Evolutionary conservation across 495 filamentous ascomycete genomes (phyloP).

Genomic region (Cladorrhinum samala): DNA sequence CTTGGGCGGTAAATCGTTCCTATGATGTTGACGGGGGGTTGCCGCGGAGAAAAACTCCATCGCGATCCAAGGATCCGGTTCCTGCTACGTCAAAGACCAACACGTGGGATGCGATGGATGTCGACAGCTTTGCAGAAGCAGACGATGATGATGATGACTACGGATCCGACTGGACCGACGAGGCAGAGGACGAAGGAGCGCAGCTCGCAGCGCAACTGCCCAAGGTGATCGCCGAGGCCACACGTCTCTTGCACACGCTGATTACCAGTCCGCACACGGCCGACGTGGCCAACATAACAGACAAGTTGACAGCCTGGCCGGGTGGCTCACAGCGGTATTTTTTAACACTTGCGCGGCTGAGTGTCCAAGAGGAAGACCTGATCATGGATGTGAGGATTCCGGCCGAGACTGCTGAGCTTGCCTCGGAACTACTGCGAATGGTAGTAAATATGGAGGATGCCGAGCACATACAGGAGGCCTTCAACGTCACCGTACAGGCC

Average conservation of each 20-base stretch:
- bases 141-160: not conserved
- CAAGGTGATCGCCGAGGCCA: conserved; percentile 23
- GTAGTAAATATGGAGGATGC: conserved; percentile 41
- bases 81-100: no score
- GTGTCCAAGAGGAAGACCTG: conserved; percentile 40
- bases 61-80: not conserved
- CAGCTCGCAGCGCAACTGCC: conserved; percentile 6
- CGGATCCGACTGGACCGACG: not conserved
- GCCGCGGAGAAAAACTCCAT: not conserved
- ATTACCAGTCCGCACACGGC: conserved; percentile 33
- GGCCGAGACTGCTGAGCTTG: conserved; percentile 38
- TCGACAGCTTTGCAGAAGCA: conserved; percentile 3
- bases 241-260: conserved; percentile 36
- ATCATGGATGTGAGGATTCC: conserved; percentile 36
- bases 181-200: not conserved
- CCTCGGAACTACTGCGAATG: conserved; percentile 42
- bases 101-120: conserved; percentile 5
- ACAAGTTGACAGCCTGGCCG: conserved; percentile 31
- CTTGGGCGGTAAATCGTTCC: conserved; percentile 37
- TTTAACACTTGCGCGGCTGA: conserved; percentile 38
- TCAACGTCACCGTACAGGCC: conserved; percentile 23
- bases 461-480: conserved; percentile 34
- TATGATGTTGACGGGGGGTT: conserved; percentile 36
- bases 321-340: conserved; percentile 38
- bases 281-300: conserved; percentile 28